Percentiles rank a stretch among this genome's conserved stretches.
Conservation (phyloP, 192 early-diverging fungal species). For the Geranomyces michiganensis region DNA sequence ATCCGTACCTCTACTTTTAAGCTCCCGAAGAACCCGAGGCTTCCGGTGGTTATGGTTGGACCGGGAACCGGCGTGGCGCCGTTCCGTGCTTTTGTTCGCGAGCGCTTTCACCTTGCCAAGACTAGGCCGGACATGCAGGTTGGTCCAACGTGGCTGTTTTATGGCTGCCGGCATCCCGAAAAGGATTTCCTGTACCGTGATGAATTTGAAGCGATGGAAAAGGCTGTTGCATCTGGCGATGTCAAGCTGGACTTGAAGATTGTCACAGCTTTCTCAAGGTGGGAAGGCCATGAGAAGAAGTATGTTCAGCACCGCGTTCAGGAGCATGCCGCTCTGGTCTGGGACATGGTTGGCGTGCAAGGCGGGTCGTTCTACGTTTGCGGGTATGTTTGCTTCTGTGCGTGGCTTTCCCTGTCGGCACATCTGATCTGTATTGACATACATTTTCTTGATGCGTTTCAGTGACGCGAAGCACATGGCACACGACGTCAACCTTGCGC, state of each 20-base stretch:
- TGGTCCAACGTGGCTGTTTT: slow-evolving; percentile 89
- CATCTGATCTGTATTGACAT: too few relatives aligned
- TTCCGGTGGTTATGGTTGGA: slow-evolving; percentile 95
- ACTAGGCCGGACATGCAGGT: slow-evolving; percentile 51
- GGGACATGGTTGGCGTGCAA: slow-evolving; percentile 75
- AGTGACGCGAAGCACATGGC: slow-evolving; percentile 97
- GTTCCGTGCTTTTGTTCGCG: slow-evolving; percentile 94
- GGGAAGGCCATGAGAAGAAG: slow-evolving; percentile 73
- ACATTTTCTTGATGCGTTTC: too few relatives aligned
- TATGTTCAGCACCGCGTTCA: slow-evolving; percentile 93
- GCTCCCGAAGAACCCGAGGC: slow-evolving; percentile 75
- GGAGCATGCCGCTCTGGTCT: slow-evolving; percentile 77
- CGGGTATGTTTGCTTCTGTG: slow-evolving; percentile 48
- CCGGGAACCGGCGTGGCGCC: slow-evolving; percentile 99
- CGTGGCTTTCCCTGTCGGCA: too few relatives aligned
- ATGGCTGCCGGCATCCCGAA: slow-evolving; percentile 86
- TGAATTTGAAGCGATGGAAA: slow-evolving; percentile 73
- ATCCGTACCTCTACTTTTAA: slow-evolving; percentile 90
- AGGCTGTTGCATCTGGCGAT: slow-evolving; percentile 43
- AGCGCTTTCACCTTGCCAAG: slow-evolving; percentile 68
- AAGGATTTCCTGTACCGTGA: slow-evolving; percentile 90
- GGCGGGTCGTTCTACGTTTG: slow-evolving; percentile 87
- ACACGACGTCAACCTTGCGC: slow-evolving; percentile 74
- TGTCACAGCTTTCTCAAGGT: slow-evolving; percentile 90
- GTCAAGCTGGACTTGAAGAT: slow-evolving; percentile 64